Evolutionary conservation across 2,329 filamentous ascomycete species (phyloP), one percentile per base, ranked within the genome.

Genomic region (Colletotrichum sp.): DNA sequence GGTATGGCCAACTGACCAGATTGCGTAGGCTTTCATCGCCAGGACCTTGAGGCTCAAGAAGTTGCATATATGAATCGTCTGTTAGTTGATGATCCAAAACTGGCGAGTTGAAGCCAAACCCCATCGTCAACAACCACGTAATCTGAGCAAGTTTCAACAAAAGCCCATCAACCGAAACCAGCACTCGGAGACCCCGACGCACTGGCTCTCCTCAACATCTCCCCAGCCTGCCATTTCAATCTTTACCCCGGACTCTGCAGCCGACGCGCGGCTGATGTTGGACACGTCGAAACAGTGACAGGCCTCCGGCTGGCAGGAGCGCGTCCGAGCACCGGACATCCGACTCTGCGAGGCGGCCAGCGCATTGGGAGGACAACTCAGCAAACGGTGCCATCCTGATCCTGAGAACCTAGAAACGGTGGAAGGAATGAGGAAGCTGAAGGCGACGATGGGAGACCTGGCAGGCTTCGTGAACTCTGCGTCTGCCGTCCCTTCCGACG

Each of bases 271-370:
- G 69, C 63, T 59, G 63, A 59, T 32, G 38, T 58, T 43, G 14
- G 18, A 16, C 16, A 21, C 26, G 14, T 10, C 62, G 32, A 64
- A 68, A 75, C 63, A 9, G 43, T 38, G 38, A 68, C 43, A 73
- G 43, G 34, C 38, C 63, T 43, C 30, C 30, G 7, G 24, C n/a
- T 58, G 34, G 56, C 63, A 30, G 56, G n/a, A 68, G 56, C 56
- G 43, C 30, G 73, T 52, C 69, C 62, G 34, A 73, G 69, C 73
- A 73, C 48, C 69, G 34, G 63, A 61, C 63, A 64, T 64, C 48
- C 63, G 55, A 38, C n/a, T 28, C 26, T 43, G 16, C 52, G 16
- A 69, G 30, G 24, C 16, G 30, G 30, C 14, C 30, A 62, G 30
- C 32, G 30, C 26, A 32, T 36, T 36, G 4, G n/a, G 30, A 21